Percentiles rank a stretch among this genome's conserved stretches.
Evolutionary conservation across 2,329 filamentous ascomycete species (phyloP).

Genomic region (Ramularia endophylla): DNA sequence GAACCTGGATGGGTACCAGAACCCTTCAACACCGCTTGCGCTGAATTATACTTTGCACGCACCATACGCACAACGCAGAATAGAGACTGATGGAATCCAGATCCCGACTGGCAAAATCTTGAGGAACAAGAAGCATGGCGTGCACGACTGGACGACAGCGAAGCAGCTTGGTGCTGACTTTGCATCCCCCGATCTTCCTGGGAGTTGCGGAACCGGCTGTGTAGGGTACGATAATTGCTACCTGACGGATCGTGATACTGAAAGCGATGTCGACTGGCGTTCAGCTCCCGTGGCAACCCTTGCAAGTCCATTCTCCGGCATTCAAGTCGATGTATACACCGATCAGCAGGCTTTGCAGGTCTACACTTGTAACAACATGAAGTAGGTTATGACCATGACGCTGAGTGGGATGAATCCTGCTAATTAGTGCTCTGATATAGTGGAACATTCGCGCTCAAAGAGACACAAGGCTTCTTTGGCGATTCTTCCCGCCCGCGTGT

Average conservation of each 20-base stretch:
- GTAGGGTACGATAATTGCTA: conserved; percentile 78
- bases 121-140: conserved; percentile 59
- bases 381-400: conserved; percentile 54
- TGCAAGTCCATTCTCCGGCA: conserved; percentile 70
- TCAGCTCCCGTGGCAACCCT: conserved; percentile 58
- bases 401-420: too few relatives aligned
- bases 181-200: conserved; percentile 53
- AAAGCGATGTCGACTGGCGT: conserved; percentile 59
- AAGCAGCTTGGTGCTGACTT: conserved; percentile 74
- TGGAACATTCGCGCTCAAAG: conserved; percentile 58
- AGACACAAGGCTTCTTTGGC: conserved; percentile 59
- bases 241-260: conserved; percentile 57
- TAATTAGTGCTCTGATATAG: conserved; percentile 18
- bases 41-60: conserved; percentile 67
- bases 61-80: conserved; percentile 64
- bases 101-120: conserved; percentile 55
- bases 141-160: conserved; percentile 74
- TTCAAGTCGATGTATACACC: conserved; percentile 71
- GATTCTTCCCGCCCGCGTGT: conserved; percentile 51
- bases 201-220: conserved; percentile 76
- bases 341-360: conserved; percentile 87
- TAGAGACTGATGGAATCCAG: conserved; percentile 55
- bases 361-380: conserved; percentile 73
- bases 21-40: conserved; percentile 58
- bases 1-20: conserved; percentile 74